Evolutionary conservation across 164 flowering plant species (phyloP).

Genomic region (Berberis thunbergii): DNA sequence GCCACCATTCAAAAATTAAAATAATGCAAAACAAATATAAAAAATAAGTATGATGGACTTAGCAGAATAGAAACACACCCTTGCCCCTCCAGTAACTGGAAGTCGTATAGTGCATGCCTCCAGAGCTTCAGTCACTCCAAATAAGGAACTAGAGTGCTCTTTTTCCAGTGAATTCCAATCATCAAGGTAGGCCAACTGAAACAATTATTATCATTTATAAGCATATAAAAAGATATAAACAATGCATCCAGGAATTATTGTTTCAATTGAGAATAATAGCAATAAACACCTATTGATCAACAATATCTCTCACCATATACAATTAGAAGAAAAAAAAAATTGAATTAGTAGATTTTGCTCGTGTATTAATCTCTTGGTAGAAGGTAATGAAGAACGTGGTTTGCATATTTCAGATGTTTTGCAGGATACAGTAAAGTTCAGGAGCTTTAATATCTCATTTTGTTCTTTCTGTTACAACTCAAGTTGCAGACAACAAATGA

Average conservation of each 20-base stretch:
- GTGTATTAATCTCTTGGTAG: too few relatives aligned
- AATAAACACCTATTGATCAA: too few relatives aligned
- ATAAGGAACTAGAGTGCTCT: conserved; percentile 61
- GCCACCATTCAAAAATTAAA: neutral
- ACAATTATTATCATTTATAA: conserved; percentile 1
- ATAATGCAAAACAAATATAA: too few relatives aligned
- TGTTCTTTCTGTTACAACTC: too few relatives aligned
- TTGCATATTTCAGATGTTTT: too few relatives aligned
- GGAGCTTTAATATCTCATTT: too few relatives aligned
- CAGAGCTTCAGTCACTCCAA: conserved; percentile 60
- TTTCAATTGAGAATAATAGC: neutral
- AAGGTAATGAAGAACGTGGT: too few relatives aligned
- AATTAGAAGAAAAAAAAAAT: too few relatives aligned
- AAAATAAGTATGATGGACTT: conserved; percentile 25
- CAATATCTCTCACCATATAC: too few relatives aligned
- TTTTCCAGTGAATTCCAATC: conserved; percentile 74
- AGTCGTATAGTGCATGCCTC: conserved; percentile 79
- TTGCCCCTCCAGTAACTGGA: conserved; percentile 80
- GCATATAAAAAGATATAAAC: conserved; percentile 10
- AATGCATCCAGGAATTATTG: neutral
- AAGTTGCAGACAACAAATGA: too few relatives aligned
- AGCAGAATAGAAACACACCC: conserved; percentile 32
- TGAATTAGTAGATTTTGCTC: too few relatives aligned
- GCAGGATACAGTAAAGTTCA: too few relatives aligned
- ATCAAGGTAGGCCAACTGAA: conserved; percentile 64